These are phyloP conservation scores for Rhizopogon rudus DNA, from an alignment of 768 basidiomycete species.

Conservation along the genomic window DNA sequence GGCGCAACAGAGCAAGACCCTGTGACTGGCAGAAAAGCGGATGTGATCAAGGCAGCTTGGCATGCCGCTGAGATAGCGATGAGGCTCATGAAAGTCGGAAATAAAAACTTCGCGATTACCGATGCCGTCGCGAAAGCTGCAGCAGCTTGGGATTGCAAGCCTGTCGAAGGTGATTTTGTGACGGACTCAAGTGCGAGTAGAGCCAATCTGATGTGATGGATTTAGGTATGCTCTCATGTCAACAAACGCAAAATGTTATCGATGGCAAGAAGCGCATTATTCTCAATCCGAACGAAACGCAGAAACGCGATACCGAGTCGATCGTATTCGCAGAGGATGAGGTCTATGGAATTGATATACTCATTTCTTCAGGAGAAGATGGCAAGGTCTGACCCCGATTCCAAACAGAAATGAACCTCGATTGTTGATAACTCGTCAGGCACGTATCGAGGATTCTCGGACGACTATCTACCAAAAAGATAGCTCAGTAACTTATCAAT, in stretches of 20 bases:
- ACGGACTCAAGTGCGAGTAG: background rate
- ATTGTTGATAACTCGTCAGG: conserved; percentile 42
- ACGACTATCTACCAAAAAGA: conserved; percentile 94
- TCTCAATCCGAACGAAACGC: conserved; percentile 79
- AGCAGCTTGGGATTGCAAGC: conserved; percentile 77
- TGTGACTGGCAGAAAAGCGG: conserved; percentile 82
- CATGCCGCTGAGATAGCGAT: conserved; percentile 88
- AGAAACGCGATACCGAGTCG: conserved; percentile 82
- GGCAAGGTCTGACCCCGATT: conserved; percentile 61
- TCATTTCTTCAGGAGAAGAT: conserved; percentile 83
- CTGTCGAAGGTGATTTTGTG: conserved; percentile 73
- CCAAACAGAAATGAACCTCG: background rate
- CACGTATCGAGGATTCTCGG: conserved; percentile 81
- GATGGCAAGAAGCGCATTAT: conserved; percentile 97
- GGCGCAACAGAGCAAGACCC: conserved; percentile 71
- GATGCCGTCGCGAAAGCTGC: conserved; percentile 76
- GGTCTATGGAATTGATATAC: conserved; percentile 91
- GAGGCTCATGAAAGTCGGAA: conserved; percentile 86
- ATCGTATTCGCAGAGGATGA: conserved; percentile 88
- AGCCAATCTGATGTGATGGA: background rate
- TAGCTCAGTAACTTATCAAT: conserved; percentile 81
- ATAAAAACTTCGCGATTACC: conserved; percentile 94
- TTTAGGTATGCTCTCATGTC: conserved; percentile 90
- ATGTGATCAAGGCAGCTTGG: conserved; percentile 92
- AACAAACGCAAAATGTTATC: conserved; percentile 90